Evolutionary conservation across 768 basidiomycete species (phyloP).

Genomic region (Daedalea quercina): DNA sequence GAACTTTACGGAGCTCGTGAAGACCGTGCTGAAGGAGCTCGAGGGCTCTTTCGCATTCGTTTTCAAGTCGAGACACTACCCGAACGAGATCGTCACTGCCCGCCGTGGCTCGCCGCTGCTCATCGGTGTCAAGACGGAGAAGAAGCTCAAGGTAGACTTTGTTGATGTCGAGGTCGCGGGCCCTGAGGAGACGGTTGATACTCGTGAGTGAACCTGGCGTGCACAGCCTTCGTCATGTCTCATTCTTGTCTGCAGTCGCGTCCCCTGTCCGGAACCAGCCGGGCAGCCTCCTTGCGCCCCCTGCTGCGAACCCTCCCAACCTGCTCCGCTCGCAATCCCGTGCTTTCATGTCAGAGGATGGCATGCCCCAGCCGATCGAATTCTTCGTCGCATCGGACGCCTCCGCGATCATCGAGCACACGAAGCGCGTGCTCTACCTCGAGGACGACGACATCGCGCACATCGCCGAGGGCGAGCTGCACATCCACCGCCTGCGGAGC

Average conservation of each 20-base stretch:
- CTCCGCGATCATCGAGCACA: conserved; percentile 94
- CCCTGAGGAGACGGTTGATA: conserved; percentile 48
- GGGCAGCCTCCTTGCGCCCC: conserved; percentile 62
- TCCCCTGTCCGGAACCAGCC: conserved; percentile 37
- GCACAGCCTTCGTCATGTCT: not conserved
- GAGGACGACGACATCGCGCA: conserved; percentile 99
- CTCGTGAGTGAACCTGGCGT: conserved; percentile 27
- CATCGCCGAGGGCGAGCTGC: conserved; percentile 92
- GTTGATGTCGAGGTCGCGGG: conserved; percentile 95
- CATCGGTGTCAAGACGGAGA: conserved; percentile 98
- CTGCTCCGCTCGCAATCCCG: conserved; percentile 92
- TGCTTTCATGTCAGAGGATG: conserved; percentile 98
- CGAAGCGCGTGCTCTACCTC: conserved; percentile 96
- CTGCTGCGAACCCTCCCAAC: conserved; percentile 66
- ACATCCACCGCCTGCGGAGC: conserved; percentile 91
- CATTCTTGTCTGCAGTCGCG: conserved; percentile 23
- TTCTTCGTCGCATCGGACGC: conserved; percentile 99
- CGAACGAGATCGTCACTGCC: conserved; percentile 91
- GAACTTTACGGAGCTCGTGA: conserved; percentile 87
- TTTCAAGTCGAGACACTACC: conserved; percentile 95
- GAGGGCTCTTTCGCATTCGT: conserved; percentile 99
- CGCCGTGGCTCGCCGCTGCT: conserved; percentile 95
- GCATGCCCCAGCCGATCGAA: conserved; percentile 97
- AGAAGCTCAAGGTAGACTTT: conserved; percentile 99
- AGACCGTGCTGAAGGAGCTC: conserved; percentile 93